Evolutionary conservation across 495 filamentous ascomycete genomes (phyloP).

Genomic region (Penicillium turbatum): DNA sequence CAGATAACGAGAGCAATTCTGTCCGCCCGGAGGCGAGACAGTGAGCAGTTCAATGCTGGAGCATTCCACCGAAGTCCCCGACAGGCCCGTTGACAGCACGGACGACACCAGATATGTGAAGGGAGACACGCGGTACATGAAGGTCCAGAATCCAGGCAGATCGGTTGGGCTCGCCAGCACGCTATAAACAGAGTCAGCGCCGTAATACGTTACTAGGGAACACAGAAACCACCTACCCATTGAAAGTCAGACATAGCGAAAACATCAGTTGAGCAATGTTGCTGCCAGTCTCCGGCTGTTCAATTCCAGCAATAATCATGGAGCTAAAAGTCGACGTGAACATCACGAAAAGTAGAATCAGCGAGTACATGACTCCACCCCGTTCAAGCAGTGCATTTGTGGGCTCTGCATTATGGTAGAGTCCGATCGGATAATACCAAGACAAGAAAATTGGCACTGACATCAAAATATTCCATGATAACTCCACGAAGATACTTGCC

Average conservation of each 20-base stretch:
- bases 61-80: slow-evolving; percentile 57
- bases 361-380: slow-evolving; percentile 61
- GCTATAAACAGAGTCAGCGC: slow-evolving; percentile 34
- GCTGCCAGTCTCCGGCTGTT: slow-evolving; percentile 59
- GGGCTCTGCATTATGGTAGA: slow-evolving; percentile 63
- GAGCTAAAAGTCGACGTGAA: slow-evolving; percentile 51
- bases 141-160: slow-evolving; percentile 76
- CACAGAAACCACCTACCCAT: slow-evolving; percentile 45
- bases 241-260: slow-evolving; percentile 65
- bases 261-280: slow-evolving; percentile 65
- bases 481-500: slow-evolving; percentile 68
- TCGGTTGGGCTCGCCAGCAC: slow-evolving; percentile 60
- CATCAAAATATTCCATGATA: slow-evolving; percentile 72
- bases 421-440: slow-evolving; percentile 80
- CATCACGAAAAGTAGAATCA: slow-evolving; percentile 46
- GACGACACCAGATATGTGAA: slow-evolving; percentile 66
- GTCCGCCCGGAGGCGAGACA: slow-evolving; percentile 48
- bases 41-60: slow-evolving; percentile 54
- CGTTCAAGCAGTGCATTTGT: slow-evolving; percentile 54
- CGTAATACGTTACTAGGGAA: neutral
- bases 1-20: slow-evolving; percentile 59
- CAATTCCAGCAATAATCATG: slow-evolving; percentile 64
- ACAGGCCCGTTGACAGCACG: slow-evolving; percentile 58
- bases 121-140: slow-evolving; percentile 76
- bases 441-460: slow-evolving; percentile 63